These are phyloP conservation scores for Lepidium campestre DNA, from an alignment of 441 rosid genomes.

Conservation along the genomic window DNA sequence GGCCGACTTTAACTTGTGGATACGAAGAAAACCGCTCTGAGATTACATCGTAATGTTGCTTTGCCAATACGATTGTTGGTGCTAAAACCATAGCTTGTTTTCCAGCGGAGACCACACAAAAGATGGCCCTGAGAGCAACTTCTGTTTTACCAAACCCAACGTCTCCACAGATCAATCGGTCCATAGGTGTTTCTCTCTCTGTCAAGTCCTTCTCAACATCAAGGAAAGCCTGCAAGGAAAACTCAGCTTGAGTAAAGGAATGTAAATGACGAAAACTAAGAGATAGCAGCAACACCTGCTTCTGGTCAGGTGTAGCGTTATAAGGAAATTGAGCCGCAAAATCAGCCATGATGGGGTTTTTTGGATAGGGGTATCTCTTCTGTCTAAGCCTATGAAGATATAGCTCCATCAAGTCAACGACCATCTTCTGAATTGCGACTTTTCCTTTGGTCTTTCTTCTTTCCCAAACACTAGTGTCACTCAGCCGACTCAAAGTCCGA, in stretches of 20 bases:
- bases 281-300: slow-evolving; percentile 48
- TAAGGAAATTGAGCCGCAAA: slow-evolving; percentile 73
- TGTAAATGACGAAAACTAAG: neutral
- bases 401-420: slow-evolving; percentile 94
- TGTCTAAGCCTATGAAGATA: slow-evolving; percentile 90
- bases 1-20: slow-evolving; percentile 66
- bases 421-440: slow-evolving; percentile 97
- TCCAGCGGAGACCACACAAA: slow-evolving; percentile 77
- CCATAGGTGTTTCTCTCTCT: slow-evolving; percentile 95
- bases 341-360: slow-evolving; percentile 55
- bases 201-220: slow-evolving; percentile 94
- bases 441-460: slow-evolving; percentile 91
- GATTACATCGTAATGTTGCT: slow-evolving; percentile 89
- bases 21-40: slow-evolving; percentile 69
- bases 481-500: slow-evolving; percentile 76
- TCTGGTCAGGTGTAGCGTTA: slow-evolving; percentile 87
- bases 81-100: slow-evolving; percentile 98
- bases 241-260: slow-evolving; percentile 10
- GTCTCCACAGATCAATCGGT: slow-evolving; percentile 91
- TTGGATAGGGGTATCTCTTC: slow-evolving; percentile 77
- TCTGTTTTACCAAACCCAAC: slow-evolving; percentile 99
- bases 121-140: slow-evolving; percentile 93
- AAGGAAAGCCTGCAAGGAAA: slow-evolving; percentile 69
- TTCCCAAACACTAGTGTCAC: slow-evolving; percentile 80
- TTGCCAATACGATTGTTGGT: slow-evolving; percentile 91